Evolutionary conservation across 169 alveolate species (phyloP).

Genomic region (Nephromyces sp.): DNA sequence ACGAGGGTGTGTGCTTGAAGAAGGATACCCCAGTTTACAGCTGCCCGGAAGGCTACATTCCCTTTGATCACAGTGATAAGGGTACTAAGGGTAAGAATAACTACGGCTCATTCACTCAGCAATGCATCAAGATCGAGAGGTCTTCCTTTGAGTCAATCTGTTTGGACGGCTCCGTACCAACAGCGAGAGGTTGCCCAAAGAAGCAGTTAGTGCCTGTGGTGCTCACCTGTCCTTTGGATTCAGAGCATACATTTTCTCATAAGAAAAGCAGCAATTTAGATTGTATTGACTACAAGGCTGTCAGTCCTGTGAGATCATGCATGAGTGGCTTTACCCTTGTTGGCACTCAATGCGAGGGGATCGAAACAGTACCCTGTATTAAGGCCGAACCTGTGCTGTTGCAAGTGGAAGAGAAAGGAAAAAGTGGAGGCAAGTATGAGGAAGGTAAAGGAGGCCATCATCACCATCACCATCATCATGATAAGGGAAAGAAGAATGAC

Average conservation of each 20-base stretch:
- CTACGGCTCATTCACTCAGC: background rate
- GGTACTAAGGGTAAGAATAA: background rate
- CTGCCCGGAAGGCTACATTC: background rate
- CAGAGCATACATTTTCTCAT: too few species aligned
- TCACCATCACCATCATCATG: background rate
- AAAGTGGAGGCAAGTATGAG: too few species aligned
- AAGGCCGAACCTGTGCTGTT: too few species aligned
- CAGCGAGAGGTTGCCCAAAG: background rate
- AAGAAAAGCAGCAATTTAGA: background rate
- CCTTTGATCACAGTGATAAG: background rate
- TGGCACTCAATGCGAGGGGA: background rate
- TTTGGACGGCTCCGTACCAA: background rate
- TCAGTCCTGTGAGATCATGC: background rate
- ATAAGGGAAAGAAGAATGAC: background rate
- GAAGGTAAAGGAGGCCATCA: background rate
- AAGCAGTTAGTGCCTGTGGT: background rate
- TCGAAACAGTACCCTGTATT: background rate
- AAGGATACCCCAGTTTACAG: background rate
- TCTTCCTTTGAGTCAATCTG: background rate
- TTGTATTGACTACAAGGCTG: background rate
- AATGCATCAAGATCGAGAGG: background rate
- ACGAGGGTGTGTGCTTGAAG: background rate
- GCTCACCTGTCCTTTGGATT: background rate
- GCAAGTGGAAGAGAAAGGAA: too few species aligned
- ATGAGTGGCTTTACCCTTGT: background rate